Base-by-base conservation (phyloP, 371 early-diverging fungal genomes). In the Chytridium lagenaria region DNA sequence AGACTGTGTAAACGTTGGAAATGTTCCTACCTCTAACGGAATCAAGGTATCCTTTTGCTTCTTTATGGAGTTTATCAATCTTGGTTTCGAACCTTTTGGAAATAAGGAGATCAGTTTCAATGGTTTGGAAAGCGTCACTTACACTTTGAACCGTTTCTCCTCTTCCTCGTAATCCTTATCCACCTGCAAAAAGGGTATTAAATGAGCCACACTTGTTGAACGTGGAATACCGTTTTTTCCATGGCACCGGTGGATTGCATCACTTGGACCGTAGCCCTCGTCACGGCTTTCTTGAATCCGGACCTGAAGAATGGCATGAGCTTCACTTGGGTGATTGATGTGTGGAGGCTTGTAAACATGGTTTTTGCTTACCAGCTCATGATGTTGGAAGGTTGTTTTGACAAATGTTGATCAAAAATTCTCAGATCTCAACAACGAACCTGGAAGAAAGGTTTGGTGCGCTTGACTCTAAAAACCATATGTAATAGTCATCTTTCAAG, bases 31-130 rank as follows among this genome's bases (percentile, higher is more conserved):
- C 90, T 81, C 92, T 76, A 44, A 97, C 85, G 26, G 96, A 89
- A 72, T 94, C 92, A 40, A 96, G 85, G 79, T 96, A 98, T 31
- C 94, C 95, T 79, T 93, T 94, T n/a, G 98, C 90, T 80, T 98
- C 96, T 70, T 91, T 92, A 74, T 94, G 89, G 2, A 98, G 84
- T 51, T 87, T 90, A 74, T 95, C 94, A 1, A 92, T 87, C 65
- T 96, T 95, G 31, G 86, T 80, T 78, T 97, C 96, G 36, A 96
- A 86, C 50, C 95, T 96, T 50, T 33, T 34, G 57, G 19, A 52
- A 57, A 55, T 52, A 55, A n/a, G 26, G 39, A 26, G n/a, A 15
- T 49, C 22, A 23, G n/a, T 30, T 2, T 15, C 44, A 28, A 1
- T 16, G 40, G 31, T 67, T n/a, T 49, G 68, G 26, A 26, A 66